Evolutionary conservation across 257 asterid species (phyloP), one percentile per base, ranked within the genome.

Genomic region (Solanum rostratum): DNA sequence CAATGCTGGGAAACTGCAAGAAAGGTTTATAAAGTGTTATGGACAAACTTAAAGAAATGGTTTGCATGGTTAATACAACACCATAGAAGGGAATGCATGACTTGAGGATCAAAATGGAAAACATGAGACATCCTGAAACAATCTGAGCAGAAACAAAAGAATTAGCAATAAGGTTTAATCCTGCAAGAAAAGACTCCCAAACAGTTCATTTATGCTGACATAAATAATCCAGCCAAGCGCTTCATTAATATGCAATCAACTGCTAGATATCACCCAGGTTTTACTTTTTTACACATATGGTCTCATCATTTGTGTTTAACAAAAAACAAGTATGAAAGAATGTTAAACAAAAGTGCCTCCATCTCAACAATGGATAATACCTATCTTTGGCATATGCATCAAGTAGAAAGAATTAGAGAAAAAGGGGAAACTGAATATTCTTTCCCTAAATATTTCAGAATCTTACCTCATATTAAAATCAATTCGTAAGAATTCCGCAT

Each of bases 381-480:
- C 60, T 3, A 45, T 24, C 33, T 46, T 27, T 24, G 49, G 29
- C 29, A 69, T 49, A 45, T 74, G 60, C 60, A 74, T 74, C 27
- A 22, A 46, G 22, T 43, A 71, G 86, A 80, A 65, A 68, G 86
- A 49, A 73, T 10, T 3, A 62, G 57, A 43, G 57, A 9, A 37
- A 29, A 43, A 16, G 18, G 59, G 63, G 27, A 15, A 46, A 76
- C 27, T 46, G 45, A 76, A 50, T 27, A 27, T 24, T 9, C 55
- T 45, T 76, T 49, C 62, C 13, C 57, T 49, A 27, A 27, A 49
- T 49, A 16, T 49, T 27, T 24, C 33, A 29, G 63, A 85, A 85
- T 79, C 60, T 37, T 92, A 91, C 99, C 99, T 97, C 52, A 97
- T 90, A 90, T 95, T 92, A 88, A 97, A 97, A 88, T 94, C 97